Evolutionary conservation across 257 asterid genomes (phyloP).

Genomic region (Verbascum thapsus): DNA sequence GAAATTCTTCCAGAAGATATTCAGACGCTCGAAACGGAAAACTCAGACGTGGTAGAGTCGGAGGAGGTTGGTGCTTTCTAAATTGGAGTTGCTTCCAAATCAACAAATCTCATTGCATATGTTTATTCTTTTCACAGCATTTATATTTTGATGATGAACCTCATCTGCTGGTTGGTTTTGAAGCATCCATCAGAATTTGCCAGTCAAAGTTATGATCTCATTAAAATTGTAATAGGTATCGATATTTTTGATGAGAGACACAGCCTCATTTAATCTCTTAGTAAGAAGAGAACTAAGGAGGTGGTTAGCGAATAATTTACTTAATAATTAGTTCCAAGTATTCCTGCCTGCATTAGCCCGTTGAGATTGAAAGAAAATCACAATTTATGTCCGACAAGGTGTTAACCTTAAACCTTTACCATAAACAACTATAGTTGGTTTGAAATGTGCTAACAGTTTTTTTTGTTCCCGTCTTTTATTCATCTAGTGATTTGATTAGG

Average conservation of each 20-base stretch:
- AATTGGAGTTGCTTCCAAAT: constrained; percentile 28
- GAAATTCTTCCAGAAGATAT: constrained; percentile 52
- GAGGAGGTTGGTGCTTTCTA: constrained; percentile 55
- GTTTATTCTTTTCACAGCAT: constrained; percentile 10
- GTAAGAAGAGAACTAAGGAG: background rate
- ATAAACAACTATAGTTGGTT: background rate
- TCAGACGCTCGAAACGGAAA: constrained; percentile 38
- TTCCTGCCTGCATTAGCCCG: too few species aligned
- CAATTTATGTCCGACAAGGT: background rate
- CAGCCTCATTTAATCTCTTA: background rate
- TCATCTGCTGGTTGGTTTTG: constrained; percentile 6
- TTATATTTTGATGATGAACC: constrained; percentile 1
- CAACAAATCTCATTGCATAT: constrained; percentile 20
- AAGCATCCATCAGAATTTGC: constrained; percentile 4
- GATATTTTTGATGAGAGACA: background rate
- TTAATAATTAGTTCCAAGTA: too few species aligned
- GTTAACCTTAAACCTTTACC: background rate
- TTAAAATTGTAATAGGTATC: background rate
- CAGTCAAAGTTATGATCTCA: constrained; percentile 7
- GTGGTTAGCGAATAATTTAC: background rate
- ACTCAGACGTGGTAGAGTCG: constrained; percentile 42
- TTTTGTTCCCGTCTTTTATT: constrained; percentile 1
- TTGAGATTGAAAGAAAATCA: too few species aligned
- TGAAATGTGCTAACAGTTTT: background rate
- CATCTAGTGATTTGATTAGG: background rate